Conservation (phyloP, 225 moss, liverwort and hornwort species). For the Thuidium tamariscinum region DNA sequence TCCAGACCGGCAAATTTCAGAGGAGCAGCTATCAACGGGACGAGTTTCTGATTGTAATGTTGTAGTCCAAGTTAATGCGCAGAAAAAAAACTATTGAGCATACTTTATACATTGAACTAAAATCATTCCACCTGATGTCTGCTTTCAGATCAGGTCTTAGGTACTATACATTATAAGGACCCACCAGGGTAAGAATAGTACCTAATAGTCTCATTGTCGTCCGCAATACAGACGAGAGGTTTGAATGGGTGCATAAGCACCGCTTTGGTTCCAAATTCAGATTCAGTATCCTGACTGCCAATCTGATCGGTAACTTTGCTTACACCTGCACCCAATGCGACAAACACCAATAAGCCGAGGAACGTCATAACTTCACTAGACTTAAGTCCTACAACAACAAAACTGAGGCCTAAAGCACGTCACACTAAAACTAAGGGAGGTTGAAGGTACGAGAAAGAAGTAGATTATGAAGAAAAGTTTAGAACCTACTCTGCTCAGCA, state of each 20-base stretch:
- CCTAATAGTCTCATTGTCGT: constrained; percentile 89
- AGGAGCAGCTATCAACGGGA: background rate
- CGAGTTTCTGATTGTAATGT: background rate
- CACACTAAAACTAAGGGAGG: background rate
- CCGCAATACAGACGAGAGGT: constrained; percentile 78
- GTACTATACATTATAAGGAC: background rate
- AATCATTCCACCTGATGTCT: background rate
- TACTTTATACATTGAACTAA: background rate
- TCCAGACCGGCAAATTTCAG: background rate
- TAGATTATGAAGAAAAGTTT: background rate
- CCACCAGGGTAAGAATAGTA: background rate
- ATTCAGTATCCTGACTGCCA: constrained; percentile 56
- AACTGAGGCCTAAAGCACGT: background rate
- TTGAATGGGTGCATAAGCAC: constrained; percentile 80
- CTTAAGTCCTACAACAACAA: background rate
- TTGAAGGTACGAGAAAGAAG: background rate
- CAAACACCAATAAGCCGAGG: background rate
- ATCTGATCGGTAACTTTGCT: constrained; percentile 75
- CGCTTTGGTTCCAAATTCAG: constrained; percentile 83
- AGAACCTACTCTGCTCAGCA: background rate
- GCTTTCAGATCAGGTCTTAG: background rate
- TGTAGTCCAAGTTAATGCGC: background rate
- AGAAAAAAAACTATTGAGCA: background rate
- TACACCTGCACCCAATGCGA: constrained; percentile 41
- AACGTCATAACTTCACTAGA: background rate